Evolutionary conservation across 2,329 filamentous ascomycete genomes (phyloP), one percentile per base, ranked within the genome.

Genomic region (Elsinoe ampelina): DNA sequence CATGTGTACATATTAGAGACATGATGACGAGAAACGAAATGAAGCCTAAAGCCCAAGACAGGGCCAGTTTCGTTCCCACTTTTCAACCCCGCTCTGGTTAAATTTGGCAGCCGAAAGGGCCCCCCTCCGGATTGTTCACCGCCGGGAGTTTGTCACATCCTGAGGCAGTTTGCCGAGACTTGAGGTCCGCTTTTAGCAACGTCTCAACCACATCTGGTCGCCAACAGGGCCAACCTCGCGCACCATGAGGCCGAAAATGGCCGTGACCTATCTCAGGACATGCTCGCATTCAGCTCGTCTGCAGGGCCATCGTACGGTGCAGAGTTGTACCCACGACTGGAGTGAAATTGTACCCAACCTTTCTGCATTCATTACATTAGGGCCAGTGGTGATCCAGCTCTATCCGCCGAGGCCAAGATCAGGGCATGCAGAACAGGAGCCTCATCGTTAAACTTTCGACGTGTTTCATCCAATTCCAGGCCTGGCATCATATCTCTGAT

Each of bases 1-100:
- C 10, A 34, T 30, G 34, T 50, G 45, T 50, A 50, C 45, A 50
- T 50, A 50, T n/a, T 45, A 45, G 19, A 45, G 41, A 45, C 5
- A 26, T 19, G 30, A 11, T 45, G 12, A 45, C 26, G 41, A 45
- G 41, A 26, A 30, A 45, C 20, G 41, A 45, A 12, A 45, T 30
- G 26, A 30, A 30, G 26, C 26, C 4, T 30, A 7, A 30, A 30
- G 41, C 41, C 19, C 41, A 10, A 17, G n/a, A 45, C 3, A 43
- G 41, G 41, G 41, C 17, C 19, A 43, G 2, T 8, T 26, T 6
- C 6, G 3, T 26, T 26, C 22, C 22, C 22, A 26, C 22, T 26
- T 26, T 42, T 10, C 38, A 42, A 13, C 13, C n/a, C 8, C n/a
- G 12, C 8, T 42, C 38, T 42, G 38, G 38, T 42, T 42, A 15